Conservation (phyloP, 2,329 filamentous ascomycete species). For the Colletotrichum caudatum region DNA sequence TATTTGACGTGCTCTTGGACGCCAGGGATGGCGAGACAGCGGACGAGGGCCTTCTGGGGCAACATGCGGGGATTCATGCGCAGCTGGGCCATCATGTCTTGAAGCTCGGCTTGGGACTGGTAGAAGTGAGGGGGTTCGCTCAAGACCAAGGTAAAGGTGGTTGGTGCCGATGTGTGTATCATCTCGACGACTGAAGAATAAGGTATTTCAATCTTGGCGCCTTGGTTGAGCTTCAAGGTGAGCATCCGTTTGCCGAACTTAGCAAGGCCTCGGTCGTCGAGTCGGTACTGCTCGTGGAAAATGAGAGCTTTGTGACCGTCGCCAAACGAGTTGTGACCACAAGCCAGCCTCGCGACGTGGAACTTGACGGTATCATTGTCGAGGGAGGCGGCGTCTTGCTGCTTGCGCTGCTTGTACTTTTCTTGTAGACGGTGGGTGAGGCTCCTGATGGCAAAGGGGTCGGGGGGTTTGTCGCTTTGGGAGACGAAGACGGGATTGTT, state of each 20-base stretch:
- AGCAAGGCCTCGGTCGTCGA: conserved; percentile 50
- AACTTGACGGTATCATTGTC: conserved; percentile 44
- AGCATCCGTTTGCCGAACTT: conserved; percentile 60
- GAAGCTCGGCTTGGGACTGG: not conserved
- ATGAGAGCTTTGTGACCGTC: conserved; percentile 48
- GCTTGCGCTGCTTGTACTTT: conserved; percentile 43
- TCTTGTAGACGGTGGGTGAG: conserved; percentile 51
- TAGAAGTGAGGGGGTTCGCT: conserved; percentile 65
- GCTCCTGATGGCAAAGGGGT: conserved; percentile 52
- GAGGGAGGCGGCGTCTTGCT: conserved; percentile 29
- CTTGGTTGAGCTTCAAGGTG: conserved; percentile 51
- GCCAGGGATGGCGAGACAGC: conserved; percentile 42
- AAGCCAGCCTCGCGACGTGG: conserved; percentile 47
- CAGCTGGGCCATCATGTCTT: not conserved
- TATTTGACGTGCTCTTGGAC: conserved; percentile 50
- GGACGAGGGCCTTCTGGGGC: not conserved
- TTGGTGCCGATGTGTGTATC: conserved; percentile 51
- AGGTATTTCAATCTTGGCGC: conserved; percentile 54
- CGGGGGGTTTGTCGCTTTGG: conserved; percentile 52
- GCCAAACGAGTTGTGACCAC: conserved; percentile 62
- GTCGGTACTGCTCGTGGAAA: conserved; percentile 58
- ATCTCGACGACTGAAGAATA: conserved; percentile 62
- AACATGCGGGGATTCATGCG: not conserved
- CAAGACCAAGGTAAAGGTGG: conserved; percentile 63
- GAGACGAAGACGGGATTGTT: conserved; percentile 47